Base-by-base conservation (phyloP, 805 yeast species). In the Nakazawaea siamensis region DNA sequence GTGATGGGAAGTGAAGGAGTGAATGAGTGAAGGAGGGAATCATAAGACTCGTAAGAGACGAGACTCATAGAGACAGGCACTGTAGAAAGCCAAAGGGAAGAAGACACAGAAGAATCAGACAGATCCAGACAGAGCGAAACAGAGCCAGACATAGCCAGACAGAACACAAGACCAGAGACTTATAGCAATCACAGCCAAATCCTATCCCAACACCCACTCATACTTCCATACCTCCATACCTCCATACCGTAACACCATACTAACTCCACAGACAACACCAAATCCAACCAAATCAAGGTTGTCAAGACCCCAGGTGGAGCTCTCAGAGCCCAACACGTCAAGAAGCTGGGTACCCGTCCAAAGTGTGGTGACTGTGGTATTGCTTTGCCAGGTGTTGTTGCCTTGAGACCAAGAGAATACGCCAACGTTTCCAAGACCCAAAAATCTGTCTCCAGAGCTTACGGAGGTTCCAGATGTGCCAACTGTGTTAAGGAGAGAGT, bases 261-360 rank as follows among this genome's bases (percentile, higher is more conserved):
- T 16, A 18, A 32, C 35, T 18, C n/a, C 12, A 44, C 57, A 84
- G 94, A 87, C 95, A 92, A 92, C 95, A 88, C 98, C 81, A 82
- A 80, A 72, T 92, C 98, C 58, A 92, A 92, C 95, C 85, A 83
- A 78, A 90, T 92, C 78, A 90, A 84, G 88, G 94, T 90, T 71
- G 95, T 90, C 60, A 92, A 90, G 85, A 92, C 99, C 73, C 98
- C 99, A 71, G 99, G 99, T 80, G 97, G 97, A 66, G 82, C 81
- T 71, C 80, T 92, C 71, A 80, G 87, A 66, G 95, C 95, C 64
- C 96, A 88, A 71, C 98, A 92, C 76, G 75, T 86, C 63, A 85
- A 85, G 82, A 87, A 87, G 80, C 62, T 62, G 54, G 95, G 86
- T 59, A 65, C 94, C 59, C 78, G 85, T 73, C 81, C 80, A 63